A percentile compares a stretch with the other conserved stretches of the same genome.
These are phyloP conservation scores for Chaetomium sp. DNA, from an alignment of 2,329 filamentous ascomycete species.

Conservation along the genomic window DNA sequence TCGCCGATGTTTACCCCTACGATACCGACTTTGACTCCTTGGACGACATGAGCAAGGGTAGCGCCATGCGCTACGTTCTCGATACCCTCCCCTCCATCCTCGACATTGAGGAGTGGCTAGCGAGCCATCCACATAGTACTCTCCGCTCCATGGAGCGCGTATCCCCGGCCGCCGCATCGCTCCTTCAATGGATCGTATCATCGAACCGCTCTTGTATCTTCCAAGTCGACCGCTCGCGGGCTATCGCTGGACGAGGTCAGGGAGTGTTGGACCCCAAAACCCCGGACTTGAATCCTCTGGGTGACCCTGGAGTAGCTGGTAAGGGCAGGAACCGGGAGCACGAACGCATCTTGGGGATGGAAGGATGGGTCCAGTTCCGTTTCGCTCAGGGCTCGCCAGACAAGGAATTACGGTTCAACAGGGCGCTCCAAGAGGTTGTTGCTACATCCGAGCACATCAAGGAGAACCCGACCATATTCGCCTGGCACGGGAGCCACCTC, in stretches of 20 bases:
- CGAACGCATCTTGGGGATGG: slow-evolving; percentile 64
- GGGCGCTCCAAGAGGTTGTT: slow-evolving; percentile 58
- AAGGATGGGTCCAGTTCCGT: slow-evolving; percentile 75
- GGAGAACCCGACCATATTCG: slow-evolving; percentile 71
- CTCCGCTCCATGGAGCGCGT: slow-evolving; percentile 56
- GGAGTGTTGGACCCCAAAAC: neutral
- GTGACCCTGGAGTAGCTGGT: slow-evolving; percentile 14
- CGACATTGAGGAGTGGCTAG: slow-evolving; percentile 57
- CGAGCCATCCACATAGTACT: slow-evolving; percentile 41
- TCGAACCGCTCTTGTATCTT: slow-evolving; percentile 88
- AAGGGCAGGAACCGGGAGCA: slow-evolving; percentile 41
- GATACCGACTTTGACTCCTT: slow-evolving; percentile 61
- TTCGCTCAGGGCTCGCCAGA: slow-evolving; percentile 88
- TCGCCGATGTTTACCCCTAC: slow-evolving; percentile 46
- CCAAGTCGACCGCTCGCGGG: slow-evolving; percentile 58
- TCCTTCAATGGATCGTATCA: slow-evolving; percentile 85
- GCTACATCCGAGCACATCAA: slow-evolving; percentile 37
- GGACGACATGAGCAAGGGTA: slow-evolving; percentile 47
- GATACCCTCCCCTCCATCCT: slow-evolving; percentile 63
- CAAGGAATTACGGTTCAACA: slow-evolving; percentile 75
- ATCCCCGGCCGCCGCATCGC: slow-evolving; percentile 63
- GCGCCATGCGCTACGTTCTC: slow-evolving; percentile 55
- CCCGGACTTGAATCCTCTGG: neutral
- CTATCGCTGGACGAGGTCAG: neutral
- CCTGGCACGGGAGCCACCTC: slow-evolving; percentile 80